phyloP scores from a whole-genome alignment of 1,284 basidiomycete genomes.

The Melanopsichium pennsylvanicum region DNA sequence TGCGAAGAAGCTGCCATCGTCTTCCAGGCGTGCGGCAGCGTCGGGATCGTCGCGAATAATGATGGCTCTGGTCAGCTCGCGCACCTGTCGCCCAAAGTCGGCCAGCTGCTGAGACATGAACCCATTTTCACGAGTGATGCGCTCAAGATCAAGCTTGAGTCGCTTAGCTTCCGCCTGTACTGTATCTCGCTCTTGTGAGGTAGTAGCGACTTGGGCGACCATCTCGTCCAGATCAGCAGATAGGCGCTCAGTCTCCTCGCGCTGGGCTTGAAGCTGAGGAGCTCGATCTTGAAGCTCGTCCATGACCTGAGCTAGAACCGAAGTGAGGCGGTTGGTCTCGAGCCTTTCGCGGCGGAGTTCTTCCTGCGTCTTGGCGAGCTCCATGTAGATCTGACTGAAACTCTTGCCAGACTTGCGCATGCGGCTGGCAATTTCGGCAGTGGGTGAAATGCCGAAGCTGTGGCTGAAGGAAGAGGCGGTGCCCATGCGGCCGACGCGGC shows the following conservation, averaged over 20 bases:
- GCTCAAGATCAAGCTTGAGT: slow-evolving; percentile 72
- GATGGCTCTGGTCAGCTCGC: slow-evolving; percentile 79
- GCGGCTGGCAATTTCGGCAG: slow-evolving; percentile 76
- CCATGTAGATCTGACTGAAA: slow-evolving; percentile 88
- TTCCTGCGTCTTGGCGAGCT: slow-evolving; percentile 83
- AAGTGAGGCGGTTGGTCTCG: slow-evolving; percentile 53
- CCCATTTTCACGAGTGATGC: slow-evolving; percentile 72
- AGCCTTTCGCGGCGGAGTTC: slow-evolving; percentile 77
- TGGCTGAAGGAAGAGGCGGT: slow-evolving; percentile 39
- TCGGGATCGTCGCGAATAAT: slow-evolving; percentile 81
- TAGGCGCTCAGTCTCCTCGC: slow-evolving; percentile 59
- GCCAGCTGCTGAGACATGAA: slow-evolving; percentile 75
- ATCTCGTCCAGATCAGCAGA: slow-evolving; percentile 51
- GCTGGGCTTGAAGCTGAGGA: slow-evolving; percentile 60
- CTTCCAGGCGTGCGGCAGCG: slow-evolving; percentile 77
- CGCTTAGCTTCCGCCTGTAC: slow-evolving; percentile 71
- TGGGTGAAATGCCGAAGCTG: slow-evolving; percentile 69
- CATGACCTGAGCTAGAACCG: slow-evolving; percentile 59
- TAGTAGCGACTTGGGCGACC: slow-evolving; percentile 35
- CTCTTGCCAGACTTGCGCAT: slow-evolving; percentile 73
- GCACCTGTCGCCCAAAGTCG: slow-evolving; percentile 87
- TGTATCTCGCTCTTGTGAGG: slow-evolving; percentile 47
- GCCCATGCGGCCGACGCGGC: slow-evolving; percentile 26
- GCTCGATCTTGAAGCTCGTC: slow-evolving; percentile 60
- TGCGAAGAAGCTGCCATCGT: slow-evolving; percentile 66